Evolutionary conservation across 495 filamentous ascomycete species (phyloP).

Genomic region (Talaromyces wortmannii): DNA sequence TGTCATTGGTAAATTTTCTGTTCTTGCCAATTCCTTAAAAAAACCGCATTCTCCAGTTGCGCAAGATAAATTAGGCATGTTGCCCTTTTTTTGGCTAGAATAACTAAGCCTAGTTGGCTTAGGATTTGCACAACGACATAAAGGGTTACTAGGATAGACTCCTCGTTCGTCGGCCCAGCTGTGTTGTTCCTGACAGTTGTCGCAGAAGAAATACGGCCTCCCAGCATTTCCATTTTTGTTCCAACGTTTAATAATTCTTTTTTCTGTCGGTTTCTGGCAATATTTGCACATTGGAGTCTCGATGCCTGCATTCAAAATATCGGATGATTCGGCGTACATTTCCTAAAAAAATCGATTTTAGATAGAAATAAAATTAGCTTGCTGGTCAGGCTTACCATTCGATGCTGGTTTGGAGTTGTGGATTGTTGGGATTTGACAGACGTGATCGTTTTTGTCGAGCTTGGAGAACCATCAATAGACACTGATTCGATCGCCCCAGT

Average conservation of each 20-base stretch:
- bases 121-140: neutral
- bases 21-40: neutral
- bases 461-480: neutral
- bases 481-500: neutral
- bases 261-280: neutral
- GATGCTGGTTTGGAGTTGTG: neutral
- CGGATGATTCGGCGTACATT: neutral
- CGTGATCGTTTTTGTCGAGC: neutral
- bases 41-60: neutral
- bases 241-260: neutral
- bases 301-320: neutral
- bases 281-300: neutral
- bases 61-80: slow-evolving; percentile 1
- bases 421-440: neutral
- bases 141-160: neutral
- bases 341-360: neutral
- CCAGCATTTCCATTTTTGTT: slow-evolving; percentile 1
- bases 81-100: neutral
- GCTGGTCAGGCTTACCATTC: slow-evolving; percentile 1
- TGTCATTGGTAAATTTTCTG: no score
- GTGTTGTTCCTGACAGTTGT: neutral
- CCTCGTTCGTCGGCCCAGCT: neutral
- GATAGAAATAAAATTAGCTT: neutral
- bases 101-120: neutral
- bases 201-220: neutral